Percentiles rank a stretch among this genome's conserved stretches.
Evolutionary conservation across 2,329 filamentous ascomycete species (phyloP).

Genomic region (Rhynchosporium agropyri): DNA sequence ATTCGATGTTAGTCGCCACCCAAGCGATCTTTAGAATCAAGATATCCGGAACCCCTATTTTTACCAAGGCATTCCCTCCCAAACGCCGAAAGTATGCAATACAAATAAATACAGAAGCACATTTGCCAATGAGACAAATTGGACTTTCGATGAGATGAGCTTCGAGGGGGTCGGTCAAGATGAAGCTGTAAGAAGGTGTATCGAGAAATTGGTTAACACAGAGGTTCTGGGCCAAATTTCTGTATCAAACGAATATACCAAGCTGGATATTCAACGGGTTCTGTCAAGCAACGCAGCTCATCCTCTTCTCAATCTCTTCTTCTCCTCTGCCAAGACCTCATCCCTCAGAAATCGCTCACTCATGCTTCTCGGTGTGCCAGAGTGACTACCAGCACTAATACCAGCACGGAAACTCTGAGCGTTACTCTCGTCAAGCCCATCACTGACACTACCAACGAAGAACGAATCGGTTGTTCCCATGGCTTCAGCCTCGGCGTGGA

Average conservation of each 20-base stretch:
- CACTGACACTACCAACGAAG: conserved; percentile 55
- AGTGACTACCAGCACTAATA: conserved; percentile 32
- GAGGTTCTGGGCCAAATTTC: neutral
- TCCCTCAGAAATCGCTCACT: conserved; percentile 41
- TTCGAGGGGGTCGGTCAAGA: neutral
- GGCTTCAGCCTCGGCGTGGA: conserved; percentile 53
- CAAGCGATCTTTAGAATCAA: neutral
- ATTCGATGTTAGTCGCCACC: neutral
- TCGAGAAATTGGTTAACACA: neutral
- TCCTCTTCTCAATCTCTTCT: conserved; percentile 1
- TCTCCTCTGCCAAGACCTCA: conserved; percentile 31
- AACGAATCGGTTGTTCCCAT: conserved; percentile 54
- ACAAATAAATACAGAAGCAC: conserved; percentile 10
- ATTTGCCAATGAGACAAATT: neutral
- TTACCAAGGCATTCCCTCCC: conserved; percentile 1
- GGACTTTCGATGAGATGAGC: neutral
- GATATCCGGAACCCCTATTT: neutral
- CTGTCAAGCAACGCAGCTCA: neutral
- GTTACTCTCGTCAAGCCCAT: conserved; percentile 40
- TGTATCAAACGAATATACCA: neutral
- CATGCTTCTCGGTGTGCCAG: conserved; percentile 38
- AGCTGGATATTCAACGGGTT: neutral
- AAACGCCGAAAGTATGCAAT: conserved; percentile 22
- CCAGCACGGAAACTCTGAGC: conserved; percentile 33
- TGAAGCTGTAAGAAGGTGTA: neutral